Percentiles rank a stretch among this genome's conserved stretches.
phyloP scores from a whole-genome alignment of 495 filamentous ascomycete species.

The Penicillium simplicissimum region DNA sequence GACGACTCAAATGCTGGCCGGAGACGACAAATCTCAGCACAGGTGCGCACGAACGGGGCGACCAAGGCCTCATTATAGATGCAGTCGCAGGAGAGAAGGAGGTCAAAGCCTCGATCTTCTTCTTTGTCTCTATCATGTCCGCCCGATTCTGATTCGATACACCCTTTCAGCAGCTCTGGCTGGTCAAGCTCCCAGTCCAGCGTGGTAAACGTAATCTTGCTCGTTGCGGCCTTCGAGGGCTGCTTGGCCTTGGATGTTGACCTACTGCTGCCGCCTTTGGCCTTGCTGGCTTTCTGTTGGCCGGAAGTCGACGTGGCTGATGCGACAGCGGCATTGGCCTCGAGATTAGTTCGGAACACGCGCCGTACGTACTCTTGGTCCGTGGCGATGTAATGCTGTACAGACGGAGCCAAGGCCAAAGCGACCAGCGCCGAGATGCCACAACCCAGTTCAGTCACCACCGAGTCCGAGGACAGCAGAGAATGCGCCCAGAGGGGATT shows the following conservation, averaged over 20 bases:
- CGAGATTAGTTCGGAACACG: slow-evolving; percentile 72
- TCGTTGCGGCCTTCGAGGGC: not conserved
- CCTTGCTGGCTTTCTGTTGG: not conserved
- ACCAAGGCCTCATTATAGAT: slow-evolving; percentile 89
- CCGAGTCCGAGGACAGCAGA: slow-evolving; percentile 56
- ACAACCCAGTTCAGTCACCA: slow-evolving; percentile 80
- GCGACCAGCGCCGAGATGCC: slow-evolving; percentile 80
- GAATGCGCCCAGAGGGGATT: slow-evolving; percentile 64
- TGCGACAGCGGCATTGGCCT: slow-evolving; percentile 51
- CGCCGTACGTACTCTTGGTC: slow-evolving; percentile 85
- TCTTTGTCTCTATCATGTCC: slow-evolving; percentile 7
- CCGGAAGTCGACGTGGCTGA: not conserved
- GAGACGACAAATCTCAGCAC: slow-evolving; percentile 72
- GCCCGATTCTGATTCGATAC: slow-evolving; percentile 17
- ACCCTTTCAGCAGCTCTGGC: slow-evolving; percentile 33
- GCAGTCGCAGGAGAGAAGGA: slow-evolving; percentile 80
- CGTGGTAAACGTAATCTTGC: slow-evolving; percentile 44
- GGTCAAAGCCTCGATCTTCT: slow-evolving; percentile 47
- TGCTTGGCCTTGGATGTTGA: slow-evolving; percentile 27
- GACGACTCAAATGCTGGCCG: slow-evolving; percentile 32
- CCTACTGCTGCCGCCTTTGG: slow-evolving; percentile 19
- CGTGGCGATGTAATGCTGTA: slow-evolving; percentile 73
- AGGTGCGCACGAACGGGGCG: slow-evolving; percentile 78
- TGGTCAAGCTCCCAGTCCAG: slow-evolving; percentile 50
- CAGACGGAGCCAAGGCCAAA: slow-evolving; percentile 58